Base-by-base conservation (phyloP, 2,329 filamentous ascomycete species). In the Diaporthe nobilis region DNA sequence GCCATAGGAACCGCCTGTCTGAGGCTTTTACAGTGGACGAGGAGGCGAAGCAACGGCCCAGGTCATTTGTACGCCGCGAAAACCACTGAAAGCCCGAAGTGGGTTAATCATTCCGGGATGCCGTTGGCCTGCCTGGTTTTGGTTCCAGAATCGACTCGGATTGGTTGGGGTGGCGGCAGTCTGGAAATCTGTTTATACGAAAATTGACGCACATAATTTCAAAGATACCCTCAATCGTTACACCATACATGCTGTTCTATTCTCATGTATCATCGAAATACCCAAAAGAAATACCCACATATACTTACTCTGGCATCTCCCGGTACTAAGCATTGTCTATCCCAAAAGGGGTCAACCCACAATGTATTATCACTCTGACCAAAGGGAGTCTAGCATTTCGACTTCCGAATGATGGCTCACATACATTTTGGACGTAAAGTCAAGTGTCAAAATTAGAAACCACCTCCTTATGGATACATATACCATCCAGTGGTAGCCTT, bases 1-100 rank as follows among this genome's bases (percentile, higher is more conserved):
- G 60, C 28, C 71, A 39, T 65, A 75, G 75, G 70, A 76, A 72
- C 42, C 75, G 75, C 65, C 75, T 75, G n/a, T 76, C 75, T 39
- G 67, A 76, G 51, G 58, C 72, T 3, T 76, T 76, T 17, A 49
- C 58, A 39, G 28, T 75, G 31, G 17, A 70, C 34, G 75, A 72
- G 17, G 51, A 60, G 28, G 42, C 73, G n/a, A 60, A 60, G 42
- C 55, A 65, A 31, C 58, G 39, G 20, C 58, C 58, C 0, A 72
- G 42, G 17, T 65, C 58, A 12, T 53, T 44, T 37, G 28, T 65
- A 8, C 60, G 58, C 28, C 49, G 5, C 5, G n/a, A 49, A 9
- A 31, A 60, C 39, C 13, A 63, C 4, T 47, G 47, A 57, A 37
- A 9, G 20, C 13, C 12, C 10, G 57, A 49, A 51, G 9, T 22